Percentiles rank a stretch among this genome's conserved stretches.
Evolutionary conservation across 164 flowering plant genomes (phyloP).

Genomic region (Santalum album): DNA sequence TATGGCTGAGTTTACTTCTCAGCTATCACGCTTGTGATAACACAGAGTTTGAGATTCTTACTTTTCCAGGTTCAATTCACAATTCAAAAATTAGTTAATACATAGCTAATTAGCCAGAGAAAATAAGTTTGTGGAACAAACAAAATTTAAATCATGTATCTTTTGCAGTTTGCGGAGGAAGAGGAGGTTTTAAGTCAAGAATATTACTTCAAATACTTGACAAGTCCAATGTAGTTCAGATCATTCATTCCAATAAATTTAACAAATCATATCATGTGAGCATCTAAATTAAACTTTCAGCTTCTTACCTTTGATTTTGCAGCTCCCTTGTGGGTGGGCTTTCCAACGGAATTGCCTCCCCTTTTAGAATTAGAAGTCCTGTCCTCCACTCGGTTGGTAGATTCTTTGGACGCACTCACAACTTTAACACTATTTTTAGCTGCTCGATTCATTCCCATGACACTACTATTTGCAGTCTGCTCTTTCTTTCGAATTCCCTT

Average conservation of each 20-base stretch:
- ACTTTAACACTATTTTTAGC: slow-evolving; percentile 13
- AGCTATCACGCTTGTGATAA: too few relatives aligned
- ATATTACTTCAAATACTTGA: too few relatives aligned
- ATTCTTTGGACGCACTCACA: slow-evolving; percentile 13
- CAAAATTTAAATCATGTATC: too few relatives aligned
- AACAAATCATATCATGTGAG: too few relatives aligned
- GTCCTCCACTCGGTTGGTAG: slow-evolving; percentile 5
- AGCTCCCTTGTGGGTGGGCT: slow-evolving; percentile 14
- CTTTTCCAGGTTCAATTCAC: background rate
- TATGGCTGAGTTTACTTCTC: background rate
- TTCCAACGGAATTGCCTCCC: slow-evolving; percentile 4
- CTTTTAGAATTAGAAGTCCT: slow-evolving; percentile 7
- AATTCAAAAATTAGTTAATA: background rate
- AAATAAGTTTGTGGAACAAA: too few relatives aligned
- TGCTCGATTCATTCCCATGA: slow-evolving; percentile 11
- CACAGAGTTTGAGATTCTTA: background rate
- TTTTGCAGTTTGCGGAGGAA: too few relatives aligned
- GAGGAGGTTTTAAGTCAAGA: too few relatives aligned
- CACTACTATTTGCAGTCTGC: slow-evolving; percentile 20
- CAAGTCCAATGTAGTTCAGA: too few relatives aligned
- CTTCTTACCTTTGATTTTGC: slow-evolving; percentile 39
- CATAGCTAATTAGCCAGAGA: background rate
- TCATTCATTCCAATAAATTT: too few relatives aligned
- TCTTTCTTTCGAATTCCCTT: background rate
- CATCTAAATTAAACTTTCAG: background rate